phyloP scores from a whole-genome alignment of 768 basidiomycete species.

The Xerocomus spinulosus region DNA sequence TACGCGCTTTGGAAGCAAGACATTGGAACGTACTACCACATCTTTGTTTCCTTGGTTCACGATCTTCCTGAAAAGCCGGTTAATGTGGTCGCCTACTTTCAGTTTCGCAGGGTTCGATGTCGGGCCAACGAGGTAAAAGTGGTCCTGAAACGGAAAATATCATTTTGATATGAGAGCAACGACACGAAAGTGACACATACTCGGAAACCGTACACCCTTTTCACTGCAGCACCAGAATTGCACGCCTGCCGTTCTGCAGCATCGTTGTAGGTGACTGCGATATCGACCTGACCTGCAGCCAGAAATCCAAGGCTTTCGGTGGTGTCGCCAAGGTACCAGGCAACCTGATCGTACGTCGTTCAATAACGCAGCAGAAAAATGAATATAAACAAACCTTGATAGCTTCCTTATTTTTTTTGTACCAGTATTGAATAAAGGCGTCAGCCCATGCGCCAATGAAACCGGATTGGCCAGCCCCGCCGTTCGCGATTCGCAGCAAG shows the following conservation, averaged over 20 bases:
- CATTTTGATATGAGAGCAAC: no score
- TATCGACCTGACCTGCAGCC: constrained; percentile 39
- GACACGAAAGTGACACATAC: constrained; percentile 25
- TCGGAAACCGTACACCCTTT: constrained; percentile 42
- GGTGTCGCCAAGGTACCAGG: constrained; percentile 55
- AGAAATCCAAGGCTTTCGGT: constrained; percentile 46
- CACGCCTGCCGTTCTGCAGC: constrained; percentile 43
- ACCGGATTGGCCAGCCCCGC: constrained; percentile 50
- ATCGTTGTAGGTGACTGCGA: constrained; percentile 50
- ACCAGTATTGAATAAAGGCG: constrained; percentile 37
- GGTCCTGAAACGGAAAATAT: constrained; percentile 34
- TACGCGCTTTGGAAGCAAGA: not conserved
- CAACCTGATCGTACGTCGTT: constrained; percentile 34
- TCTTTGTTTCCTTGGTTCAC: constrained; percentile 43
- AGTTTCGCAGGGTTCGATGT: constrained; percentile 43
- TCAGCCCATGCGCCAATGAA: constrained; percentile 45
- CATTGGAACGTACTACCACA: constrained; percentile 28
- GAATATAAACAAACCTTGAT: constrained; percentile 29
- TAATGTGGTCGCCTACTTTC: constrained; percentile 29
- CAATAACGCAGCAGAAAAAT: constrained; percentile 1
- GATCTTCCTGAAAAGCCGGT: constrained; percentile 46
- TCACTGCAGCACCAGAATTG: constrained; percentile 28
- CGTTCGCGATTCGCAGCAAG: constrained; percentile 45
- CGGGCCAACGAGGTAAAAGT: constrained; percentile 50
- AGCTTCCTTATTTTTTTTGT: constrained; percentile 21